Percentiles rank a stretch among this genome's conserved stretches.
Conservation (phyloP, 257 asterid genomes). For the Leonotis leonurus region DNA sequence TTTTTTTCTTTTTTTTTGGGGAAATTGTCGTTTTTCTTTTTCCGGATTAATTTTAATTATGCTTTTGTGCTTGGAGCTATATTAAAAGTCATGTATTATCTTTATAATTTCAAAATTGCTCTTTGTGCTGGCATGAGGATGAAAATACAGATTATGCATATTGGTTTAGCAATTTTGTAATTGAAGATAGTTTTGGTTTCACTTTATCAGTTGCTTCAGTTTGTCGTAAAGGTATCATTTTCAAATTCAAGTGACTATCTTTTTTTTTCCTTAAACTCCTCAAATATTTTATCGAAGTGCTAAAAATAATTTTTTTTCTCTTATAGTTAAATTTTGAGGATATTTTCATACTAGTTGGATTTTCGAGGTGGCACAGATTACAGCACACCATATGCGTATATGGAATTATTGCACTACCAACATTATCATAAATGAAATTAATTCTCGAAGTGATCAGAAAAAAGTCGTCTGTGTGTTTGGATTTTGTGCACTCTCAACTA, state of each 20-base stretch:
- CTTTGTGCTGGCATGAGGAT: not conserved
- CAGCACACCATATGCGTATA: no score
- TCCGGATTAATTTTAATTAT: not conserved
- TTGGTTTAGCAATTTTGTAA: constrained; percentile 19
- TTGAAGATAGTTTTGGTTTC: constrained; percentile 27
- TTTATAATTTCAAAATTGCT: not conserved
- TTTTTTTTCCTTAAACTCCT: constrained; percentile 13
- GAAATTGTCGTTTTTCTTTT: not conserved
- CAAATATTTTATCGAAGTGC: not conserved
- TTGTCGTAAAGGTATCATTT: constrained; percentile 39
- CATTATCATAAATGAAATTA: not conserved
- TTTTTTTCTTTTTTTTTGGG: not conserved
- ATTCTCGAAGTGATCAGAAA: not conserved
- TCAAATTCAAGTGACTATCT: constrained; percentile 24
- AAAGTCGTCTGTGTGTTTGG: not conserved
- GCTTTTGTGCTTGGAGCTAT: constrained; percentile 5
- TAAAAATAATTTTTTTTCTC: not conserved
- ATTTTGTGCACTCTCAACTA: not conserved
- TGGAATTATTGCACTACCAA: not conserved
- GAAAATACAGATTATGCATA: not conserved
- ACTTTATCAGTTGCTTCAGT: constrained; percentile 50
- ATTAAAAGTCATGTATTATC: not conserved
- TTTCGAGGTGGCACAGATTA: constrained; percentile 4
- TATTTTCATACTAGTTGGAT: constrained; percentile 10
- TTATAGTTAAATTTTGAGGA: not conserved